These are phyloP conservation scores for Parachlorella kessleri DNA, from an alignment of 139 green algal genomes.

Conservation along the genomic window DNA sequence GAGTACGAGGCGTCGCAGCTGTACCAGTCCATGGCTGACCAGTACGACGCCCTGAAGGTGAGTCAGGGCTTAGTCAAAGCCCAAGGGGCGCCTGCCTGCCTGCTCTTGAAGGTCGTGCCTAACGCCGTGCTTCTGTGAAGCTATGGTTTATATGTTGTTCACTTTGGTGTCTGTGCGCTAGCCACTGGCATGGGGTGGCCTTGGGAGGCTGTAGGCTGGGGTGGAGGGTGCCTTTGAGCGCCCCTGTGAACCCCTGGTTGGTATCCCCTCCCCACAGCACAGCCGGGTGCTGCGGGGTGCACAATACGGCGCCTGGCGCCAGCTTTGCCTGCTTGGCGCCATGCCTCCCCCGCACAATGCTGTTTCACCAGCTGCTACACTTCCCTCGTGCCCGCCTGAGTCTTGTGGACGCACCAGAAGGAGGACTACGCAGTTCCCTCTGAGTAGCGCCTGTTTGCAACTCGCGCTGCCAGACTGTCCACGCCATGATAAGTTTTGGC, in stretches of 20 bases:
- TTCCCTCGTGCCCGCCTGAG: too few species aligned
- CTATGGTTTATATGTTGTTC: not conserved
- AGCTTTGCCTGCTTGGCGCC: too few species aligned
- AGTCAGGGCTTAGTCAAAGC: too few species aligned
- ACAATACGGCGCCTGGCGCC: not conserved
- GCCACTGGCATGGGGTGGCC: too few species aligned
- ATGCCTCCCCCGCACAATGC: too few species aligned
- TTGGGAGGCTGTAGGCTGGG: not conserved
- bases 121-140: not conserved
- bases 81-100: not conserved
- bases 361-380: too few species aligned
- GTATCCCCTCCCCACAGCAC: not conserved
- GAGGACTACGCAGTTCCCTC: too few species aligned
- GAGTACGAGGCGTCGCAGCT: conserved; percentile 61
- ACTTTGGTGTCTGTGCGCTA: too few species aligned
- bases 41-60: conserved; percentile 39
- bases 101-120: not conserved
- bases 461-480: too few species aligned
- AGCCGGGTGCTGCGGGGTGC: not conserved
- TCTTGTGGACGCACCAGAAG: too few species aligned
- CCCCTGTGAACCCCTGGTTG: not conserved
- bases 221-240: not conserved
- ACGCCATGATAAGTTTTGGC: too few species aligned
- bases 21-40: conserved; percentile 42
- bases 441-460: too few species aligned